Evolutionary conservation across 164 flowering plant genomes (phyloP), one percentile per base, ranked within the genome.

Genomic region (Vitis cinerea): DNA sequence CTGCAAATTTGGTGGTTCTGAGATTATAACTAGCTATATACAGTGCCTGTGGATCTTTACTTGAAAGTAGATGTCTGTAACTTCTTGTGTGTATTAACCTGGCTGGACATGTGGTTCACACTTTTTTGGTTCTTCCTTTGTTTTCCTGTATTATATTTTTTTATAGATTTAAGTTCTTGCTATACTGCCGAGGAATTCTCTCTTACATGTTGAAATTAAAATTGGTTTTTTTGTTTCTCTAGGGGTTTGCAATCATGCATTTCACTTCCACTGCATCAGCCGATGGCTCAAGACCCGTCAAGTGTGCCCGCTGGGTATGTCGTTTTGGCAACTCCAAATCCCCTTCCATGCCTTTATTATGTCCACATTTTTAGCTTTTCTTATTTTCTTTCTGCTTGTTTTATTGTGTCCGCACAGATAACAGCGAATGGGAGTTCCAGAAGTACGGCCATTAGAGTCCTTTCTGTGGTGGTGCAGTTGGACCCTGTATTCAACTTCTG

Each of bases 391-490:
- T 58, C 11, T 27, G 13, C 15, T 51, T 15, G 4, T 55, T 53
- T 7, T 14, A 8, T 56, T 5, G 59, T 68, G 23, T 47, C 15
- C 17, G 4, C 10, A 60, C 81, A 84, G 87, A 84, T 75, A 84
- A 84, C 70, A 82, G 85, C 12, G 87, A 84, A 70, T 84, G 87
- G 85, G 85, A 84, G 72, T 84, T 84, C 52, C 87, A 84, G 78
- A 84, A 84, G 78, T 84, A 84, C 69, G 85, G 85, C 9, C 85
- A 84, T 75, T 82, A 76, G 73, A 61, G 51, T 59, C 68, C 10
- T 55, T 44, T 29, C 16, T 64, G 57, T 15, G n/a, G 67, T 52
- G 14, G 37, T n/a, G 63, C 31, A 50, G 51, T 11, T 66, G 76
- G 30, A 19, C 44, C 27, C 0, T 23, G 27, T 23, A 23, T 23